Evolutionary conservation across 2,329 filamentous ascomycete genomes (phyloP), one percentile per base, ranked within the genome.

Genomic region (Pleoardoris graminearum): DNA sequence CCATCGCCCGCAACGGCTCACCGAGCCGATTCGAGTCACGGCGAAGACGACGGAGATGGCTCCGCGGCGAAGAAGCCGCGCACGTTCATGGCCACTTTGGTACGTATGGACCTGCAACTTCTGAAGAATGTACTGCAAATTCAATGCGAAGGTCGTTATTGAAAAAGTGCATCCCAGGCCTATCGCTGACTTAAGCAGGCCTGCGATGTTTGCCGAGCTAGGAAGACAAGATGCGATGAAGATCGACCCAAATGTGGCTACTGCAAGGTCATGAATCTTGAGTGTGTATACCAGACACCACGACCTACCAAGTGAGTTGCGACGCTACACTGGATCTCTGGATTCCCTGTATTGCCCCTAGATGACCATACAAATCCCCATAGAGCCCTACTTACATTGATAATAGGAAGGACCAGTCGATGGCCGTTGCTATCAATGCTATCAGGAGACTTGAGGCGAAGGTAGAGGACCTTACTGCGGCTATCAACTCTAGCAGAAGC

Each of bases 141-240:
- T 14, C 32, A 22, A 21, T 10, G 11, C 17, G n/a, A 19, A n/a
- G n/a, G n/a, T n/a, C n/a, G n/a, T n/a, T n/a, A n/a, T n/a, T n/a
- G n/a, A n/a, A n/a, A n/a, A n/a, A n/a, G n/a, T n/a, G n/a, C n/a
- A n/a, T n/a, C n/a, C n/a, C n/a, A n/a, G n/a, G n/a, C n/a, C 14
- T 33, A 3, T 12, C 23, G n/a, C 51, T 68, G 35, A 66, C 39
- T 5, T 14, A 12, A n/a, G 11, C 29, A 72, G 79, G 80, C 80
- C 2, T 83, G 80, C 59, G 80, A 83, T 59, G 76, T 75, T 14
- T 83, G 80, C 60, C 74, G 80, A 22, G 67, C 77, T 43, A 80
- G 80, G 60, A 82, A 82, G 68, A 81, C 79, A 16, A 67, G 79
- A 69, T 83, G 80, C 63, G 80, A 83, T 55, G 80, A 82, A 64